phyloP scores from a whole-genome alignment of 208 protist genomes.

The Crithidia brevicula region DNA sequence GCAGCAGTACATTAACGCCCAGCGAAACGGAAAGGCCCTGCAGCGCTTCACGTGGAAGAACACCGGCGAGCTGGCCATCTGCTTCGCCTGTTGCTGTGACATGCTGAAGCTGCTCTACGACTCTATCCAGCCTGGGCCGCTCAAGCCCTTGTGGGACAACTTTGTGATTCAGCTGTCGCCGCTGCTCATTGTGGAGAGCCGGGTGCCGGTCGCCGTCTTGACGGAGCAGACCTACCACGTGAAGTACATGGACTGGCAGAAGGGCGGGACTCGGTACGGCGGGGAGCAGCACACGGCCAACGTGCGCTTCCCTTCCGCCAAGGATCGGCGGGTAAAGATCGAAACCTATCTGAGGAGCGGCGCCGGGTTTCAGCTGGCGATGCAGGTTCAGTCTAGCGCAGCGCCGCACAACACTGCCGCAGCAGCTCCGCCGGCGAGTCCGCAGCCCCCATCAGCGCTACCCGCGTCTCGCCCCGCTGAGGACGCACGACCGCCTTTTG shows the following conservation, averaged over 20 bases:
- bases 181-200: slow-evolving; percentile 69
- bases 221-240: slow-evolving; percentile 73
- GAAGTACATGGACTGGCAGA: slow-evolving; percentile 89
- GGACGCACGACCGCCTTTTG: slow-evolving; percentile 22
- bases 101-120: slow-evolving; percentile 85
- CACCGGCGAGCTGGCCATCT: slow-evolving; percentile 82
- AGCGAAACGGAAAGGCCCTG: slow-evolving; percentile 35
- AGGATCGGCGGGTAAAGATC: slow-evolving; percentile 75
- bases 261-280: slow-evolving; percentile 87
- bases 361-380: slow-evolving; percentile 54
- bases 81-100: slow-evolving; percentile 87
- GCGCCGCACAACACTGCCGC: not conserved
- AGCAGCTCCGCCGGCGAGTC: not conserved
- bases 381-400: slow-evolving; percentile 34
- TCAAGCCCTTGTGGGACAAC: slow-evolving; percentile 66
- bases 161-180: slow-evolving; percentile 66
- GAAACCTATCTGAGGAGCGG: slow-evolving; percentile 74
- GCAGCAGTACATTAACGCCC: slow-evolving; percentile 52
- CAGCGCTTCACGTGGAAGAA: slow-evolving; percentile 84
- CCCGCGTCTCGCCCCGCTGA: slow-evolving; percentile 4
- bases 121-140: slow-evolving; percentile 45
- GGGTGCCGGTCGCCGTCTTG: slow-evolving; percentile 58
- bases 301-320: slow-evolving; percentile 81
- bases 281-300: slow-evolving; percentile 67
- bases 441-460: slow-evolving; percentile 7